Conservation (phyloP, 306 rosid species). For the Casuarina cunninghamiana region DNA sequence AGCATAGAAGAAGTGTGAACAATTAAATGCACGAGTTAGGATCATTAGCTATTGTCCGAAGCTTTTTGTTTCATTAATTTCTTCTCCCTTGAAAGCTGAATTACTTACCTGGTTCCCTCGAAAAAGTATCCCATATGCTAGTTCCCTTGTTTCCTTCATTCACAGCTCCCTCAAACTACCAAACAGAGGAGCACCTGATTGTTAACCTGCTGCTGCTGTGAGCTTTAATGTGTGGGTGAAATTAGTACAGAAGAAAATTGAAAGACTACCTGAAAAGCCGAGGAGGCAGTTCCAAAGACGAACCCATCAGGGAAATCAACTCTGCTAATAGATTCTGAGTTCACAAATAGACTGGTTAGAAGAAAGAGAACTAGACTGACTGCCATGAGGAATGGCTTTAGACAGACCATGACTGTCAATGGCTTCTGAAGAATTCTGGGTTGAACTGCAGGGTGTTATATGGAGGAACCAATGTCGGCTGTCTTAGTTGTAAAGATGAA, state of each 20-base stretch:
- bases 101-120: slow-evolving; percentile 61
- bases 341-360: slow-evolving; percentile 26
- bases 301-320: slow-evolving; percentile 83
- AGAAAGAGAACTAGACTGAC: slow-evolving; percentile 32
- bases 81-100: background rate
- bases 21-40: background rate
- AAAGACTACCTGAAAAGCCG: slow-evolving; percentile 83
- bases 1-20: slow-evolving; percentile 21
- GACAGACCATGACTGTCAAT: background rate
- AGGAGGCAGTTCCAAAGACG: slow-evolving; percentile 91
- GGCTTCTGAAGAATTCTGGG: slow-evolving; percentile 16
- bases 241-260: background rate
- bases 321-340: slow-evolving; percentile 63
- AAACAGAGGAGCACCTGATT: slow-evolving; percentile 11
- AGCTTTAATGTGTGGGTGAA: slow-evolving; percentile 1
- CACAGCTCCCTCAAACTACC: slow-evolving; percentile 83
- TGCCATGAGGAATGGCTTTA: slow-evolving; percentile 43
- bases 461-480: slow-evolving; percentile 26
- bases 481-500: slow-evolving; percentile 44
- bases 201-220: background rate
- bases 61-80: slow-evolving; percentile 6
- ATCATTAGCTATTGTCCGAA: background rate
- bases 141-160: slow-evolving; percentile 89
- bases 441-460: slow-evolving; percentile 21
- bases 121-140: slow-evolving; percentile 87